Evolutionary conservation across 257 asterid species (phyloP).

Genomic region (Solanum clarkiae): DNA sequence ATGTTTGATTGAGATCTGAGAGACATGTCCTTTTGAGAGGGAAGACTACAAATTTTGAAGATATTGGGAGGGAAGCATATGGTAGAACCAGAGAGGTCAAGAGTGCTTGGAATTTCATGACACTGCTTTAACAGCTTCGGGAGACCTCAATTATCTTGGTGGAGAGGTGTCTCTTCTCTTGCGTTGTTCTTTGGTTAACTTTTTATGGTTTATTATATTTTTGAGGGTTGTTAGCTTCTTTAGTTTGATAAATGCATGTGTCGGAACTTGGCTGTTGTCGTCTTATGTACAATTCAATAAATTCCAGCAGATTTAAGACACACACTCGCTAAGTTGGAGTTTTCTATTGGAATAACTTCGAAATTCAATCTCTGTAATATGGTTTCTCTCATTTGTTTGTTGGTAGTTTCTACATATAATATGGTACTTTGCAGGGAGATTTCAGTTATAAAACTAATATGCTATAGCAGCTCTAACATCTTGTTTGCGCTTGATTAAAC

Average conservation of each 20-base stretch:
- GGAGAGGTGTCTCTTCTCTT: constrained; percentile 53
- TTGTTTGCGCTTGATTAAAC: neutral
- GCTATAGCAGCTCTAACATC: neutral
- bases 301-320: neutral
- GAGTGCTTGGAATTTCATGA: constrained; percentile 91
- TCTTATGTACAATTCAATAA: neutral
- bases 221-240: neutral
- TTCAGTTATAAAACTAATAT: neutral
- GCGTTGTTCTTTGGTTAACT: neutral
- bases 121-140: constrained; percentile 77
- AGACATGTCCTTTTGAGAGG: constrained; percentile 24
- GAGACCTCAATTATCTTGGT: constrained; percentile 88
- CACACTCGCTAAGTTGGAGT: neutral
- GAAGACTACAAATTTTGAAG: constrained; percentile 82
- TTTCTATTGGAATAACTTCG: neutral
- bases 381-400: neutral
- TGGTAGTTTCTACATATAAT: neutral
- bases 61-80: constrained; percentile 94
- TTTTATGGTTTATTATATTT: neutral
- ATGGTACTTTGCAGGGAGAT: neutral
- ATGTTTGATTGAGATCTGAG: neutral
- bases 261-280: neutral
- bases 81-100: constrained; percentile 89
- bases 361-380: too few species aligned
- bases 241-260: neutral